Base-by-base conservation (phyloP, 768 basidiomycete genomes). In the Trametes gibbosa region DNA sequence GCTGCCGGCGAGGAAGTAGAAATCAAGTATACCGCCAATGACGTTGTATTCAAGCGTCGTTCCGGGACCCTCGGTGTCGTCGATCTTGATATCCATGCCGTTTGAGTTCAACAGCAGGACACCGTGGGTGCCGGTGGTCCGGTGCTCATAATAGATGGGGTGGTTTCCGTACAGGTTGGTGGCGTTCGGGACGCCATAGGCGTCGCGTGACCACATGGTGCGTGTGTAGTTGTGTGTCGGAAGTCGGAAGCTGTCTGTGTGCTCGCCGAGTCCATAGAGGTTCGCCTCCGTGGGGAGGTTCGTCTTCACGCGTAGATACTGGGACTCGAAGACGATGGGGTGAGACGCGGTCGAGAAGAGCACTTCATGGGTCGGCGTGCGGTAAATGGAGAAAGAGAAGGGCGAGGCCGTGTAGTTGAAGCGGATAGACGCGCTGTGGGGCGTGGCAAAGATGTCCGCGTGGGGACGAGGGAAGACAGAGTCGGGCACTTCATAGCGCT, bases 221-320 rank as follows among this genome's bases (percentile, higher is more conserved):
- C 77, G 75, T 23, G 74, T 77, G 53, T 69, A 72, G 66, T 77
- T 77, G 53, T 67, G 59, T 6, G 71, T 70, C 24, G 76, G 72
- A 25, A 89, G 80, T 17, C 80, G 82, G 79, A 89, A 89, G 0
- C 80, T 65, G 58, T 87, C 79, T 5, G 84, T 83, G 68, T 87
- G 85, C 63, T 88, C 87, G n/a, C 90, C 89, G 10, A 91, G 77
- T 2, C 90, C 90, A 67, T 89, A 90, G 54, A 91, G 80, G 70
- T 90, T 90, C 25, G 89, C 81, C 41, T 80, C 70, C 3, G 69
- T 53, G 0, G 87, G 85, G 0, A 92, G 70, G 45, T 67, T 69
- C 17, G 87, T 87, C 68, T 87, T 85, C 62, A 92, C 73, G 52
- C 88, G 85, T 14, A 92, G 76, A 68, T 87, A 92, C 70, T 90